Percentiles rank a stretch among this genome's conserved stretches.
These are phyloP conservation scores for Blastobotrys illinoisensis DNA, from an alignment of 1,139 yeast species.

Conservation along the genomic window DNA sequence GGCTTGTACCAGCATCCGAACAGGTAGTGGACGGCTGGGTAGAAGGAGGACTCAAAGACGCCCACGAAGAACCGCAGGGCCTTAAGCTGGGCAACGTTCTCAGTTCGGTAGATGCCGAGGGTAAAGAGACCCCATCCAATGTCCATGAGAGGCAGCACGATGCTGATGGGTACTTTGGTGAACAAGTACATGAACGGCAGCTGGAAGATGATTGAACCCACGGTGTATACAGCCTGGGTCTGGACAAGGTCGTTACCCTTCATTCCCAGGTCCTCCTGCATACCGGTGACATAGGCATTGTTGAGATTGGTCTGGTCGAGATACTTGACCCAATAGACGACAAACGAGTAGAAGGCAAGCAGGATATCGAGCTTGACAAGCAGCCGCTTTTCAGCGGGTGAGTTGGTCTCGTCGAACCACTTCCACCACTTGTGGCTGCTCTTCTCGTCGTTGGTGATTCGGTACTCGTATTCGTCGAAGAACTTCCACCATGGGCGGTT, in stretches of 20 bases:
- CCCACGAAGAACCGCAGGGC: constrained; percentile 58
- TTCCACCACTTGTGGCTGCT: constrained; percentile 49
- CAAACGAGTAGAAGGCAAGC: constrained; percentile 52
- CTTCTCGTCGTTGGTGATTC: constrained; percentile 33
- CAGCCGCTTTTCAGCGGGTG: constrained; percentile 43
- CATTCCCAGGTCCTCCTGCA: constrained; percentile 37
- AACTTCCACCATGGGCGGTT: constrained; percentile 59
- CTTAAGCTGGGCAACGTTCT: constrained; percentile 41
- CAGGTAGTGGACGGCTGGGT: constrained; percentile 51
- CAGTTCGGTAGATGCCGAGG: constrained; percentile 43
- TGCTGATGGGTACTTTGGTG: constrained; percentile 46
- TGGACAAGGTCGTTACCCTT: constrained; percentile 61
- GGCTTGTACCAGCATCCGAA: constrained; percentile 48
- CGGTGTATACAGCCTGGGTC: constrained; percentile 54
- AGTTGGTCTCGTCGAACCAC: constrained; percentile 55
- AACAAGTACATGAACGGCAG: constrained; percentile 38
- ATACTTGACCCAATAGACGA: constrained; percentile 38
- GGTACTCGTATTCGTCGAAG: constrained; percentile 57
- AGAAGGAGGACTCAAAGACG: constrained; percentile 52
- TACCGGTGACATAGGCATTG: constrained; percentile 28
- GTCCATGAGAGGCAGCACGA: constrained; percentile 50
- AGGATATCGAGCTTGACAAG: constrained; percentile 55
- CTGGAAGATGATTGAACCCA: constrained; percentile 57
- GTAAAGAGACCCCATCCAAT: constrained; percentile 55
- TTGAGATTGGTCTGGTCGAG: constrained; percentile 24